Percentiles rank a stretch among this genome's conserved stretches.
Conservation (phyloP, 257 asterid genomes). For the Scutellaria minor region DNA sequence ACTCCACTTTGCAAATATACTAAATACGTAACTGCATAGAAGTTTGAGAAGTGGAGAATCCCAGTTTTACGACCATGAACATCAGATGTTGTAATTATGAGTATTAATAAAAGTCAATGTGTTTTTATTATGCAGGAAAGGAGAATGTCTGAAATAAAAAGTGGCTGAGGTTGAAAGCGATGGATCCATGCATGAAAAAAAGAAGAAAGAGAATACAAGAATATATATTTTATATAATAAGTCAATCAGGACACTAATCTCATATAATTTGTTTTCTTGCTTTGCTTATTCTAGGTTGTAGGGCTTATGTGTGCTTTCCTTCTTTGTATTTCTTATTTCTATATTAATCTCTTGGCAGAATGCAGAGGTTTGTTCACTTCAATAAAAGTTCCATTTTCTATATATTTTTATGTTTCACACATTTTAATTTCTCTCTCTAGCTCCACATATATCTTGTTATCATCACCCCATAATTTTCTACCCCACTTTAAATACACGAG, state of each 20-base stretch:
- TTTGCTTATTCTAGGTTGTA: slow-evolving; percentile 25
- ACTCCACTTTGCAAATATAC: neutral
- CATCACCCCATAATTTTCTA: too few species aligned
- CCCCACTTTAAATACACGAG: too few species aligned
- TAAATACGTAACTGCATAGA: neutral
- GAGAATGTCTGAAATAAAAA: slow-evolving; percentile 34
- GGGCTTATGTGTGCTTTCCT: slow-evolving; percentile 20
- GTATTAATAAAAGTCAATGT: slow-evolving; percentile 15
- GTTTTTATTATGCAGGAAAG: slow-evolving; percentile 30
- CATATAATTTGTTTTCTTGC: slow-evolving; percentile 22
- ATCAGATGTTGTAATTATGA: neutral
- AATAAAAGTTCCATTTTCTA: slow-evolving; percentile 28
- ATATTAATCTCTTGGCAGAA: slow-evolving; percentile 30
- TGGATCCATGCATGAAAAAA: slow-evolving; percentile 40
- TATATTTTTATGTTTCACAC: neutral
- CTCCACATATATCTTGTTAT: too few species aligned
- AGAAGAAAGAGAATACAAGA: neutral
- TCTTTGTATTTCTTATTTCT: slow-evolving; percentile 24
- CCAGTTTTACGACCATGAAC: too few species aligned
- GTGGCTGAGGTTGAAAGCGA: slow-evolving; percentile 36
- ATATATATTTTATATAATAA: slow-evolving; percentile 16
- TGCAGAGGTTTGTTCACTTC: slow-evolving; percentile 31
- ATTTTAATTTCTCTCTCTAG: neutral
- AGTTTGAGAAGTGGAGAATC: neutral
- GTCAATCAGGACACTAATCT: slow-evolving; percentile 14